These are phyloP conservation scores for Lignosus rhinocerotis DNA, from an alignment of 1,284 basidiomycete species.

Conservation along the genomic window DNA sequence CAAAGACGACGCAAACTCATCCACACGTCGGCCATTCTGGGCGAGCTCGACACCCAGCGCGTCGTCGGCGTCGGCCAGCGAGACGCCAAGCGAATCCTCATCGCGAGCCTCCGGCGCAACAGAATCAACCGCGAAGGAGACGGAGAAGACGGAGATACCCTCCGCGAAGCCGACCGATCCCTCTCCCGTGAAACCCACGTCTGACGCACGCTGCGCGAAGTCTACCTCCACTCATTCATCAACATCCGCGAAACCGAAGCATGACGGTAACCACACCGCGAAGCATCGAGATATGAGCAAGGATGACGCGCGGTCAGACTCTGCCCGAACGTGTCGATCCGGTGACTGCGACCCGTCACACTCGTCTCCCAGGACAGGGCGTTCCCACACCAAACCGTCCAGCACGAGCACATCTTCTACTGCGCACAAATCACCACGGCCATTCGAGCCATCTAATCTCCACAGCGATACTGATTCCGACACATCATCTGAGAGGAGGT, in stretches of 20 bases:
- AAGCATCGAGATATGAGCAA: conserved; percentile 2
- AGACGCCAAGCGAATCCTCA: conserved; percentile 11
- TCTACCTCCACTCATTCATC: not conserved
- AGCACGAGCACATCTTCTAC: conserved; percentile 3
- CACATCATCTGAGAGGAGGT: conserved; percentile 24
- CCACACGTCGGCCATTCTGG: conserved; percentile 16
- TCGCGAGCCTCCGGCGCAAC: conserved; percentile 11
- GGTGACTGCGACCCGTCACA: conserved; percentile 13
- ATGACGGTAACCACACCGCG: not conserved
- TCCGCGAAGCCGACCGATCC: conserved; percentile 4
- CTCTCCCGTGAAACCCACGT: not conserved
- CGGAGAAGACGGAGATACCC: conserved; percentile 8
- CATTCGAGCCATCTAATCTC: conserved; percentile 11
- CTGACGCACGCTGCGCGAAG: conserved; percentile 1
- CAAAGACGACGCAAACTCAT: conserved; percentile 9
- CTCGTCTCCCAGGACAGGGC: conserved; percentile 13
- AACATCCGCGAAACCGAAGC: not conserved
- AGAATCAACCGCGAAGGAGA: conserved; percentile 12
- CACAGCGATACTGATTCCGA: conserved; percentile 23
- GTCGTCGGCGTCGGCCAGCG: conserved; percentile 17
- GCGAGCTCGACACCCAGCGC: conserved; percentile 20
- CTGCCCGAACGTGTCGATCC: conserved; percentile 7
- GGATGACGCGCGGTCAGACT: conserved; percentile 5
- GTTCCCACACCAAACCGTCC: conserved; percentile 14
- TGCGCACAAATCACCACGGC: conserved; percentile 10